These are phyloP conservation scores for Tanacetum coccineum DNA, from an alignment of 129 eudicot genomes.

Conservation along the genomic window DNA sequence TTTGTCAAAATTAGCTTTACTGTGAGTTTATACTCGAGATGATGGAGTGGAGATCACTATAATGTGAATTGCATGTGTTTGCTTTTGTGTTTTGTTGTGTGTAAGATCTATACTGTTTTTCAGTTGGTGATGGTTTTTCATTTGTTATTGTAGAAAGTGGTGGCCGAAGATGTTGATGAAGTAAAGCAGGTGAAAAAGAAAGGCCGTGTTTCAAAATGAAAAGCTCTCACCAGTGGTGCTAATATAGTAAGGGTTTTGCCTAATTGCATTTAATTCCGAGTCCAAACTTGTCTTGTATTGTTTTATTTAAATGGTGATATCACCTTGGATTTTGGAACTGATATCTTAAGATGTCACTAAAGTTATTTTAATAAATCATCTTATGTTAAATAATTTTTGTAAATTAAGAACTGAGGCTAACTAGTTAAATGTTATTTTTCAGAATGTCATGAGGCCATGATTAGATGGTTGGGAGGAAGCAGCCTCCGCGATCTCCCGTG, in stretches of 20 bases:
- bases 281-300: no score
- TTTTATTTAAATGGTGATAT: no score
- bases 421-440: no score
- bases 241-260: slow-evolving; percentile 35
- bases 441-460: no score
- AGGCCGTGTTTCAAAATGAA: slow-evolving; percentile 78
- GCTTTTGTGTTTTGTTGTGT: background rate
- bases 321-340: no score
- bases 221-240: slow-evolving; percentile 50
- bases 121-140: slow-evolving; percentile 17
- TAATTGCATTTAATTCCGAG: slow-evolving; percentile 4
- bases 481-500: no score
- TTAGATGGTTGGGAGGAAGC: no score
- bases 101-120: background rate
- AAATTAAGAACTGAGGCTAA: no score
- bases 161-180: slow-evolving; percentile 42
- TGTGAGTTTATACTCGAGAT: slow-evolving; percentile 88
- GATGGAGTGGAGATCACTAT: slow-evolving; percentile 89
- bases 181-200: slow-evolving; percentile 50
- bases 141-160: slow-evolving; percentile 44
- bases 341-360: no score
- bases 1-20: slow-evolving; percentile 85
- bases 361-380: no score
- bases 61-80: slow-evolving; percentile 30
- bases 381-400: no score